phyloP scores from a whole-genome alignment of 163 green algal genomes.

The Chloroidium sp. region DNA sequence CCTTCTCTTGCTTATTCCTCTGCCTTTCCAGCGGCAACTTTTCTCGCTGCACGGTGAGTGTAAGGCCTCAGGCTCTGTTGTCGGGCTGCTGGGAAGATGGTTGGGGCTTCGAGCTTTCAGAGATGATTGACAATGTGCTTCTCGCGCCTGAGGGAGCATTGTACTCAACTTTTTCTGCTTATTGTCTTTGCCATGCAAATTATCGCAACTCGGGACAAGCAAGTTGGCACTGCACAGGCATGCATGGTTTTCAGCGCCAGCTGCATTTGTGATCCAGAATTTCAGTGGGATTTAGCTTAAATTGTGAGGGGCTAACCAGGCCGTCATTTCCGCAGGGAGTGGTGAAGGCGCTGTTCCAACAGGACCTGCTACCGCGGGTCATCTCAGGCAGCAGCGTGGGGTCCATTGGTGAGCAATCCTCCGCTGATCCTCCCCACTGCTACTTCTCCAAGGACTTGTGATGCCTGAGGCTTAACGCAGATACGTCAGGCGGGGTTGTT shows the following conservation, averaged over 20 bases:
- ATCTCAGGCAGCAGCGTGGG: conserved; percentile 81
- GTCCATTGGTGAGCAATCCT: conserved; percentile 50
- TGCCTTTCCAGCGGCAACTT: background rate
- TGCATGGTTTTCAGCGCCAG: too few relatives aligned
- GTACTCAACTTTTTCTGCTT: too few relatives aligned
- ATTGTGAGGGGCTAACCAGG: background rate
- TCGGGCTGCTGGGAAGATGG: too few relatives aligned
- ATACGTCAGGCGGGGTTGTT: too few relatives aligned
- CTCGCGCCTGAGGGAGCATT: too few relatives aligned
- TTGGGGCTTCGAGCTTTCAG: too few relatives aligned
- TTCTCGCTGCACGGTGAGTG: background rate
- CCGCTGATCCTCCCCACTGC: background rate
- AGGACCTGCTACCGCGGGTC: conserved; percentile 82
- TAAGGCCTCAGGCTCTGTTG: too few relatives aligned
- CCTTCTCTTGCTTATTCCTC: background rate
- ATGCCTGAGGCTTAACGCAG: too few relatives aligned
- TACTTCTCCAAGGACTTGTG: too few relatives aligned
- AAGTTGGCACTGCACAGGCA: background rate
- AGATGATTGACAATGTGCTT: too few relatives aligned
- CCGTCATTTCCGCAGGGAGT: conserved; percentile 61
- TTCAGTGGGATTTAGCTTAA: background rate
- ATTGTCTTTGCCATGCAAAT: too few relatives aligned
- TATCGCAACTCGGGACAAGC: background rate
- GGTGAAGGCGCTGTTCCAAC: conserved; percentile 85
- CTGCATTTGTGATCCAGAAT: too few relatives aligned